Evolutionary conservation across 345 rosid genomes (phyloP), one percentile per base, ranked within the genome.

Genomic region (Hypericum perforatum): DNA sequence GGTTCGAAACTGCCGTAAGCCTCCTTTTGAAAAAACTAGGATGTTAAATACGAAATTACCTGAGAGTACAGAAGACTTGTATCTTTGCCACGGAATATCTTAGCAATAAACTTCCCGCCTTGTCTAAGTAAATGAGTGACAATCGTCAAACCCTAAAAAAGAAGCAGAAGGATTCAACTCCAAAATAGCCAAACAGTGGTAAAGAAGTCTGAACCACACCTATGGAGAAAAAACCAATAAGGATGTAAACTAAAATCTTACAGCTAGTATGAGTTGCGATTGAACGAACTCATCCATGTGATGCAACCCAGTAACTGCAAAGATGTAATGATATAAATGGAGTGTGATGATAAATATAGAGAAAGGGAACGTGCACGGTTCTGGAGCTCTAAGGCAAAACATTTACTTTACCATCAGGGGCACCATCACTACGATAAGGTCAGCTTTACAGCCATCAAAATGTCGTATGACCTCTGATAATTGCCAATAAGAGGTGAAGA

Each of bases 261-360:
- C 96, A 2, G 96, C 98, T 8, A 88, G 76, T 56, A 91, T 91
- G 46, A 88, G 94, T 53, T 92, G 96, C 10, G 95, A 92, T 66
- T 92, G 96, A 58, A 88, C 96, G 79, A 82, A 88, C 70, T 92
- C 96, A 77, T 92, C 95, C 96, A 88, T 82, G 73, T 92, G 96
- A 63, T 88, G 98, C 71, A 92, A 88, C 65, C 96, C 98, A 5
- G 96, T 88, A 52, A 92, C 98, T 91, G 75, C 66, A 71, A 74
- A 70, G 41, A 50, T 68, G 1, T 37, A 56, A 70, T 4, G 5
- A 40, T 54, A 41, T 6, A 62, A 56, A 56, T 32, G 46, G 39
- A 62, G 50, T 37, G 44, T 60, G 7, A 50, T 51, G 43, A 41
- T 41, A 5, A 40, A 41, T 41, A 41, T 45, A 11, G 40, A 22